Conservation (phyloP, 352 stramenopile genomes). For the Phytophthora sp. region DNA sequence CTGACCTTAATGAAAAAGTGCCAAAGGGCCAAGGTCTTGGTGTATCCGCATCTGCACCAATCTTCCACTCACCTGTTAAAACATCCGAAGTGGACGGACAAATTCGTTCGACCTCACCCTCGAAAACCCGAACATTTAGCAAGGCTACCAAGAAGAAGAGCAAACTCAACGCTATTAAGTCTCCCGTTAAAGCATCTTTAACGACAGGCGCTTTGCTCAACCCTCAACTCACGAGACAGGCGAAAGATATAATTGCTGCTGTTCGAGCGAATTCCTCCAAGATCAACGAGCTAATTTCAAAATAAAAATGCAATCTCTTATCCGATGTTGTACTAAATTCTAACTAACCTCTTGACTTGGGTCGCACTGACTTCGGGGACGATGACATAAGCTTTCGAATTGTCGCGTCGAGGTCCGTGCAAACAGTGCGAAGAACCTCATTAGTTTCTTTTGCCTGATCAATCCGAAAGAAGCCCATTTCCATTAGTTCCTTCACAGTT, state of each 20-base stretch:
- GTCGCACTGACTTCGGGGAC: slow-evolving; percentile 7
- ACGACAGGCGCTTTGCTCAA: slow-evolving; percentile 42
- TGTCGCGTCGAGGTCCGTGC: slow-evolving; percentile 63
- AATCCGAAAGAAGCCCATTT: slow-evolving; percentile 63
- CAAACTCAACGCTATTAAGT: slow-evolving; percentile 28
- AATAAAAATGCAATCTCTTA: slow-evolving; percentile 27
- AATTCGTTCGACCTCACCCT: slow-evolving; percentile 4
- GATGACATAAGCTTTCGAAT: slow-evolving; percentile 45
- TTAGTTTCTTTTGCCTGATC: slow-evolving; percentile 52
- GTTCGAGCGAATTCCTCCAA: slow-evolving; percentile 76
- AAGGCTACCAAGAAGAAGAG: slow-evolving; percentile 24
- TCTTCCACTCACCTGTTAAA: slow-evolving; percentile 7
- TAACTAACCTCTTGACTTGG: slow-evolving; percentile 4
- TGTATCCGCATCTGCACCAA: slow-evolving; percentile 28
- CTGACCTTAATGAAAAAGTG: background rate
- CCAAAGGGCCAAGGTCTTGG: slow-evolving; percentile 1
- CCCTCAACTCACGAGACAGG: slow-evolving; percentile 57
- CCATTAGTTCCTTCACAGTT: slow-evolving; percentile 32
- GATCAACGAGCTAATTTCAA: slow-evolving; percentile 74
- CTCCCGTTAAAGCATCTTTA: slow-evolving; percentile 21
- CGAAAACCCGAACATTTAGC: slow-evolving; percentile 5
- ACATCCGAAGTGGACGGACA: background rate
- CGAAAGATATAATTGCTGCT: slow-evolving; percentile 61
- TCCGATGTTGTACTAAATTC: too few relatives aligned
- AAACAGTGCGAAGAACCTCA: slow-evolving; percentile 61